phyloP scores from a whole-genome alignment of 495 filamentous ascomycete species.

The Penicillium waksmanii region DNA sequence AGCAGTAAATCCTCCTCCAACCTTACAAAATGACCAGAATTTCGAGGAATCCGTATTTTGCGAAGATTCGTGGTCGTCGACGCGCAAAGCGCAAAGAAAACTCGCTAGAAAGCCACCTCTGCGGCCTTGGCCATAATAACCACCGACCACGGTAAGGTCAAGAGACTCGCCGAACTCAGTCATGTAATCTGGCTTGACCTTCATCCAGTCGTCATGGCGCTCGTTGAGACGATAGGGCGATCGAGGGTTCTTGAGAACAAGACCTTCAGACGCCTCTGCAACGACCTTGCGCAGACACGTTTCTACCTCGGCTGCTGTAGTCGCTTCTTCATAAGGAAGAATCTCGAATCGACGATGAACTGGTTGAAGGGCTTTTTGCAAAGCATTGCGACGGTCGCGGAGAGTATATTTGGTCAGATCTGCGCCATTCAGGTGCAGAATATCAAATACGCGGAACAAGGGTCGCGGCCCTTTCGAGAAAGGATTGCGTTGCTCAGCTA shows the following conservation, averaged over 20 bases:
- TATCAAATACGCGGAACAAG: conserved; percentile 85
- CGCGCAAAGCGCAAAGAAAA: conserved; percentile 84
- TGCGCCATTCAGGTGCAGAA: conserved; percentile 82
- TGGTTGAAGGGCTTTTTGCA: conserved; percentile 66
- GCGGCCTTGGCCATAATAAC: conserved; percentile 87
- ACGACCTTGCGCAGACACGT: conserved; percentile 78
- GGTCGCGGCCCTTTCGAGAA: conserved; percentile 75
- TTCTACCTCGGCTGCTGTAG: conserved; percentile 72
- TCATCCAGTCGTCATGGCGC: conserved; percentile 97
- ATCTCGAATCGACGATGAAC: conserved; percentile 80
- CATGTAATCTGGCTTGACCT: conserved; percentile 99
- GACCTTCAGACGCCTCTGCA: conserved; percentile 83
- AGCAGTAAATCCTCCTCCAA: conserved; percentile 88
- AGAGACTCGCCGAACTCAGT: conserved; percentile 92
- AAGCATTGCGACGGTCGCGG: conserved; percentile 75
- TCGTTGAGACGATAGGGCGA: conserved; percentile 86
- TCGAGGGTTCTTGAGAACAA: conserved; percentile 92
- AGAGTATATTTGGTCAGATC: conserved; percentile 81
- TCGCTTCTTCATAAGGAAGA: conserved; percentile 71
- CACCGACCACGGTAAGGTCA: conserved; percentile 86
- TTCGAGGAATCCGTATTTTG: conserved; percentile 65
- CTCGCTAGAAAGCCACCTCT: conserved; percentile 82
- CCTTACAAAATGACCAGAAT: conserved; percentile 93
- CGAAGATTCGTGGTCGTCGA: conserved; percentile 63
- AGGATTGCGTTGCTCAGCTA: conserved; percentile 79